Evolutionary conservation across 1,284 basidiomycete genomes (phyloP), one percentile per base, ranked within the genome.

Genomic region (Ceratobasidium sp.): DNA sequence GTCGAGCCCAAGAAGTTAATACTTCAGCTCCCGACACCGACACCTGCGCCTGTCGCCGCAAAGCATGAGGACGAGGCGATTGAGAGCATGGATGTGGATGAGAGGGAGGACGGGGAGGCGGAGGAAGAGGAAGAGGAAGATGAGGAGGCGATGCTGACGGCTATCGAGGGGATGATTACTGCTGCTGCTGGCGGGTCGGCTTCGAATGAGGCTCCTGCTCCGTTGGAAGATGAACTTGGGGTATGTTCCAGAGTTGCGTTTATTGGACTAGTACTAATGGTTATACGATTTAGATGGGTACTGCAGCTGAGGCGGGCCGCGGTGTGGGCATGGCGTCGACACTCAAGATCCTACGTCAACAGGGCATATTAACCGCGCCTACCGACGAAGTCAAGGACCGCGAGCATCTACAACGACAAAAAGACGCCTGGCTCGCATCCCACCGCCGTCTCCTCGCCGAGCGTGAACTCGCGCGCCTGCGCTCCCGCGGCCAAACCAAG

Each of bases 351-450:
- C 88, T 99, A 2, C 90, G 94, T 28, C 90, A 96, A 75, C 95
- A 98, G 81, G 98, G 98, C n/a, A 86, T 98, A 32, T 81, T 99
- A 30, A 87, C 92, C 1, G 82, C 87, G 18, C 85, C 89, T 0
- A 83, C 85, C 5, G 82, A 88, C 0, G 93, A 95, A 76, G 88
- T 90, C 75, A 78, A 79, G n/a, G 90, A 93, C 16, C 91, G 94
- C 44, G 97, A 99, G 80, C 85, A 84, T 67, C 85, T 90, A 5
- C 96, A 98, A 81, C 86, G 88, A 74, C 91, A 96, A 79, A 89
- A 93, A 63, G 96, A 98, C 81, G 77, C 92, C 4, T 99, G 97
- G 96, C 84, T 98, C 0, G 91, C 94, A 0, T 91, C 95, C 75
- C 91, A 96, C 79, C 88, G 95, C 38, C 87, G 86, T 46, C 86